A percentile compares a stretch with the other conserved stretches of the same genome.
phyloP scores from a whole-genome alignment of 1,284 basidiomycete genomes.

The Grifola frondosa region DNA sequence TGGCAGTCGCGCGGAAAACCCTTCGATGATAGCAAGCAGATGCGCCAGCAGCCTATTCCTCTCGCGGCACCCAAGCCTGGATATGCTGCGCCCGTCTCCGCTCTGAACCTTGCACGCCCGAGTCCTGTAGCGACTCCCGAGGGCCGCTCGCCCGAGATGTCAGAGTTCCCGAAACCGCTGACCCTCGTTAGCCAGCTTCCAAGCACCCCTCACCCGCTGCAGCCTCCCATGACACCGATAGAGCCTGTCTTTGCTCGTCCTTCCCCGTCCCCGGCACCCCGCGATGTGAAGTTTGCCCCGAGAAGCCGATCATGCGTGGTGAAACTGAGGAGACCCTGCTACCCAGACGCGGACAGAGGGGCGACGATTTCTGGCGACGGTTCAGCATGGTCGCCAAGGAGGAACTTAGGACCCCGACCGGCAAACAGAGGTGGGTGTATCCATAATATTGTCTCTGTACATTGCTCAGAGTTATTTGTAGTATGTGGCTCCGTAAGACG shows the following conservation, averaged over 20 bases:
- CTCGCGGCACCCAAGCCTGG: conserved; percentile 72
- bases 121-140: conserved; percentile 40
- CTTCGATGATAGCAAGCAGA: conserved; percentile 39
- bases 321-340: conserved; percentile 66
- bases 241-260: conserved; percentile 74
- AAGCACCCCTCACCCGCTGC: conserved; percentile 65
- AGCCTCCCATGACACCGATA: conserved; percentile 75
- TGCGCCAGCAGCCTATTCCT: conserved; percentile 37
- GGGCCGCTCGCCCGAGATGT: conserved; percentile 40
- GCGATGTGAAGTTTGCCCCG: conserved; percentile 52
- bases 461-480: conserved; percentile 28
- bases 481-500: conserved; percentile 68
- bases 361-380: conserved; percentile 81
- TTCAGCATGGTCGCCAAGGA: conserved; percentile 81
- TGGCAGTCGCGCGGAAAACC: conserved; percentile 50
- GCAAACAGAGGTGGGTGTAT: conserved; percentile 49
- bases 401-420: conserved; percentile 43
- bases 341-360: conserved; percentile 62
- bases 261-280: conserved; percentile 39
- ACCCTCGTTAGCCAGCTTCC: conserved; percentile 36
- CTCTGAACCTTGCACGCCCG: conserved; percentile 54
- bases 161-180: conserved; percentile 40
- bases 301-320: conserved; percentile 62
- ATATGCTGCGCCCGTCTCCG: conserved; percentile 66
- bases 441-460: not conserved